phyloP scores from a whole-genome alignment of 192 early-diverging fungal genomes.

The Kappamyces sp. region DNA sequence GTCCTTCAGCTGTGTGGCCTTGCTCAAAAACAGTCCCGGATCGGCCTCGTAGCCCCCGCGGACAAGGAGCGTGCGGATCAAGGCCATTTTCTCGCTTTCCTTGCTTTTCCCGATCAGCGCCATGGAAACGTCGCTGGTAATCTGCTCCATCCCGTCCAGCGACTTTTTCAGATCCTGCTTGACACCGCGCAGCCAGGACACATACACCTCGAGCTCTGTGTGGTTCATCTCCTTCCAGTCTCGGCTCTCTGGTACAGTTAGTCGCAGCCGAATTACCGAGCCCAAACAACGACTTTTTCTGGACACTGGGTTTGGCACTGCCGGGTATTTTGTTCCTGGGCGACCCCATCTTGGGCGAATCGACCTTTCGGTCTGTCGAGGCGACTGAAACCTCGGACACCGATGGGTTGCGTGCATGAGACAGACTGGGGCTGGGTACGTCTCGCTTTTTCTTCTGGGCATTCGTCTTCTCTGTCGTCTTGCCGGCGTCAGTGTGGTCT shows the following conservation, averaged over 20 bases:
- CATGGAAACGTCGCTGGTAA: not conserved
- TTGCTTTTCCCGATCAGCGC: not conserved
- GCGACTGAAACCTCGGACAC: too few relatives aligned
- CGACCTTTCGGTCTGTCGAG: too few relatives aligned
- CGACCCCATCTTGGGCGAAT: too few relatives aligned
- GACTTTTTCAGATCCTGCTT: conserved; percentile 1
- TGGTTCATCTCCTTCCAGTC: conserved; percentile 14
- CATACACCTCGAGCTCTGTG: conserved; percentile 10
- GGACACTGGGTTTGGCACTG: too few relatives aligned
- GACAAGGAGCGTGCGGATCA: conserved; percentile 3
- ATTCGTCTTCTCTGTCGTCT: too few relatives aligned
- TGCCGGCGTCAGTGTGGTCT: too few relatives aligned
- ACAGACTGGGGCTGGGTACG: too few relatives aligned
- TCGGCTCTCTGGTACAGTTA: not conserved
- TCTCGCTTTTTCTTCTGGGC: too few relatives aligned
- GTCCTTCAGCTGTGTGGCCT: not conserved
- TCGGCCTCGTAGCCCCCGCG: not conserved
- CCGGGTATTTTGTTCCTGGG: too few relatives aligned
- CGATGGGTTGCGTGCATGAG: too few relatives aligned
- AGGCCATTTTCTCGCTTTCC: conserved; percentile 11
- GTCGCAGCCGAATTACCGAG: too few relatives aligned
- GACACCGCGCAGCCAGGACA: conserved; percentile 1
- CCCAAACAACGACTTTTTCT: too few relatives aligned
- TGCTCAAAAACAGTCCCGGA: conserved; percentile 6
- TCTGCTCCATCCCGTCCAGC: conserved; percentile 4